Percentiles rank a stretch among this genome's conserved stretches.
These are phyloP conservation scores for Pharus latifolius DNA, from an alignment of 176 grass and related monocot species.

Conservation along the genomic window DNA sequence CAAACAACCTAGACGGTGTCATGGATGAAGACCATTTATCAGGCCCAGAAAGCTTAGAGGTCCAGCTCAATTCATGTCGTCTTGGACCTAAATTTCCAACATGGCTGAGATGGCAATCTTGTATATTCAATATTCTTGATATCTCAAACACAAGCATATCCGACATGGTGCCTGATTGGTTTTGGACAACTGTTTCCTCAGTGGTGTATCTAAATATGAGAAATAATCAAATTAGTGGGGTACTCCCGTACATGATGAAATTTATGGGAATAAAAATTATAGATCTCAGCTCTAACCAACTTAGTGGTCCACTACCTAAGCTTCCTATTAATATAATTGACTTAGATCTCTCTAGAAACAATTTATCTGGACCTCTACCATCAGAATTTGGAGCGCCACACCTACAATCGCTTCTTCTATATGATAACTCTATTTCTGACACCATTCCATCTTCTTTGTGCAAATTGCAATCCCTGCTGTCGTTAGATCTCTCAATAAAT, in stretches of 20 bases:
- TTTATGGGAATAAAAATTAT: not conserved
- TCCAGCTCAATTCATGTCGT: not conserved
- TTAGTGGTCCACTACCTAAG: not conserved
- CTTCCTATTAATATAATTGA: not conserved
- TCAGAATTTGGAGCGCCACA: not conserved
- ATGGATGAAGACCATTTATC: not conserved
- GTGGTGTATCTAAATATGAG: rapidly evolving
- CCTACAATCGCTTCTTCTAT: not conserved
- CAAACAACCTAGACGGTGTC: not conserved
- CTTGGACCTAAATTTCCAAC: not conserved
- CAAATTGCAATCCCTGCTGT: rapidly evolving
- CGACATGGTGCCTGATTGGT: not conserved
- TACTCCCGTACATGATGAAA: not conserved
- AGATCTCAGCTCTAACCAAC: not conserved
- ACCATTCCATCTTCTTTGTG: not conserved
- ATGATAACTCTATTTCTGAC: not conserved
- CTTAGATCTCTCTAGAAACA: not conserved
- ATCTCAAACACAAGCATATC: not conserved
- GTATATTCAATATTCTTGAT: not conserved
- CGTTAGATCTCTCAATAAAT: not conserved
- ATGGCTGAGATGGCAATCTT: not conserved
- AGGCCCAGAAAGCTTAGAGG: not conserved
- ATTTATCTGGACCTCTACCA: not conserved
- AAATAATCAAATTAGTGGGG: conserved; percentile 3
- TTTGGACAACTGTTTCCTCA: not conserved